These are phyloP conservation scores for Plasmodium vinckei DNA, from an alignment of 169 alveolate species.

Conservation along the genomic window DNA sequence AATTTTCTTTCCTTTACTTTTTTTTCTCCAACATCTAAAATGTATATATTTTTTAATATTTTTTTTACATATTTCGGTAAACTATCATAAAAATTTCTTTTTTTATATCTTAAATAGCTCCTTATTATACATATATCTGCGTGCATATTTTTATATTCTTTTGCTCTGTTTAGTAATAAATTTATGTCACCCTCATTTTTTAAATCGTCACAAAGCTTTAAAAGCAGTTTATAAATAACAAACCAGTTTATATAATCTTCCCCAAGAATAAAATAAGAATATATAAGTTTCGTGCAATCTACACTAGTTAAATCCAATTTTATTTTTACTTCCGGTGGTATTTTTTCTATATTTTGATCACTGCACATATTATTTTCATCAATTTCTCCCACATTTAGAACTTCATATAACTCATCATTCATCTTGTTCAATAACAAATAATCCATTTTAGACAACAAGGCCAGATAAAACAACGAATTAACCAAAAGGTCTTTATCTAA, in stretches of 20 bases:
- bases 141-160: conserved; percentile 23
- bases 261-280: conserved; percentile 36
- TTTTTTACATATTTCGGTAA: conserved; percentile 42
- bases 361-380: background rate
- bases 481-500: conserved; percentile 30
- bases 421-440: background rate
- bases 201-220: conserved; percentile 13
- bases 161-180: background rate
- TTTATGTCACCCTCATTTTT: conserved; percentile 12
- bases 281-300: conserved; percentile 27
- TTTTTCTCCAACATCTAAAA: conserved; percentile 16
- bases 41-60: conserved; percentile 24
- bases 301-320: conserved; percentile 13
- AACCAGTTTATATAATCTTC: conserved; percentile 54
- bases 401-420: conserved; percentile 5
- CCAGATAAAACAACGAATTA: conserved; percentile 20
- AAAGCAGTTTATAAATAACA: conserved; percentile 26
- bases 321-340: background rate
- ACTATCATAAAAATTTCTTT: conserved; percentile 31
- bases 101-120: conserved; percentile 45
- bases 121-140: conserved; percentile 36
- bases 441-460: conserved; percentile 35
- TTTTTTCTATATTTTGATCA: background rate
- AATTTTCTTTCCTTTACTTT: conserved; percentile 36
- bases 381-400: background rate